A percentile compares a stretch with the other conserved stretches of the same genome.
Conservation (phyloP, 1,284 basidiomycete genomes). For the Cryptococcus deneoformans region DNA sequence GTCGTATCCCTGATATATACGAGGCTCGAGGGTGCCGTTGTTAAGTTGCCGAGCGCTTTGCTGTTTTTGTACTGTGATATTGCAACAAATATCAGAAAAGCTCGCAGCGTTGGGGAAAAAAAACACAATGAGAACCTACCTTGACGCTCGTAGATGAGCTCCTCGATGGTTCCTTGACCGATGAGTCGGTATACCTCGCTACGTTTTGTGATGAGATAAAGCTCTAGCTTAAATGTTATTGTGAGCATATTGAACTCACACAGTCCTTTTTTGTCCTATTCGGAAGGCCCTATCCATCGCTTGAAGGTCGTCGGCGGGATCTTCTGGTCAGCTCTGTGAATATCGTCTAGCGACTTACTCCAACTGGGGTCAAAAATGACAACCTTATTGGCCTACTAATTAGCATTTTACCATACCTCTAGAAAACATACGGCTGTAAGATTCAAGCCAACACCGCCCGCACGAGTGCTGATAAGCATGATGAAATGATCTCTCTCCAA, state of each 20-base stretch:
- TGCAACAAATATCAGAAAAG: not conserved
- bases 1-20: constrained; percentile 41
- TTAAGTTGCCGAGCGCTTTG: constrained; percentile 42
- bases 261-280: constrained; percentile 55
- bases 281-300: constrained; percentile 54
- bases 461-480: constrained; percentile 47
- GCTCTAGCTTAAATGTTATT: too few relatives aligned
- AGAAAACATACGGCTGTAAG: constrained; percentile 39
- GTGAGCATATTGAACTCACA: constrained; percentile 29
- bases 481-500: constrained; percentile 41
- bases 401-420: not conserved
- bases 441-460: constrained; percentile 45
- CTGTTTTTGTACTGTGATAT: constrained; percentile 41
- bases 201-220: not conserved
- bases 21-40: constrained; percentile 43
- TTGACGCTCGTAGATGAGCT: constrained; percentile 51
- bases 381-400: constrained; percentile 49
- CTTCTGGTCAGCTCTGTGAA: constrained; percentile 15
- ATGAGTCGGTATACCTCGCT: constrained; percentile 55
- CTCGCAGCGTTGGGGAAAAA: not conserved
- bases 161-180: constrained; percentile 54
- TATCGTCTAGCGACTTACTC: constrained; percentile 32
- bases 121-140: constrained; percentile 21
- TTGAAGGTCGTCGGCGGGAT: constrained; percentile 50
- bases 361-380: constrained; percentile 52